These are phyloP conservation scores for Sicyos baderoa DNA, from an alignment of 306 rosid species.

Conservation along the genomic window DNA sequence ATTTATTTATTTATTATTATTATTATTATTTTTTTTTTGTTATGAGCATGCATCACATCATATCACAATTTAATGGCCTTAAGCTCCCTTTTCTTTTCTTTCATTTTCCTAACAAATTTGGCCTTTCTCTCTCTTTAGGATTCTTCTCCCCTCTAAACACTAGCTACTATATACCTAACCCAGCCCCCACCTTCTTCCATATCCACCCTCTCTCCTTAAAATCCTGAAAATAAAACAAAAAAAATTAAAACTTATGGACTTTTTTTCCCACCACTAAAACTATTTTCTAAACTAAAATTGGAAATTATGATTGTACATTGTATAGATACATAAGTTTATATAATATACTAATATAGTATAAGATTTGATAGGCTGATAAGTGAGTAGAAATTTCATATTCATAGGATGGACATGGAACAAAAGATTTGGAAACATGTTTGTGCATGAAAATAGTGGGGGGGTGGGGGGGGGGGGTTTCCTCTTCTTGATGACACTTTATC, in stretches of 20 bases:
- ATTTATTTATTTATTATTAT: no score
- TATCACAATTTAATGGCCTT: background rate
- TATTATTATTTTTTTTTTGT: no score
- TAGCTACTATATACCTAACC: background rate
- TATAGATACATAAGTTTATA: background rate
- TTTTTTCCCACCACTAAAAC: background rate
- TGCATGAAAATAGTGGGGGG: conserved; percentile 7
- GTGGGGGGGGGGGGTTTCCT: background rate
- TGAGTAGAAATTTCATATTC: background rate
- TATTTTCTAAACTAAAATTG: background rate
- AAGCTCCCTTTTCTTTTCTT: no score
- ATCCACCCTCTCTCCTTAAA: background rate
- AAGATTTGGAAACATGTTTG: conserved; percentile 3
- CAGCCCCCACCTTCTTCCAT: background rate
- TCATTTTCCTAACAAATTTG: background rate
- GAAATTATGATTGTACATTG: background rate
- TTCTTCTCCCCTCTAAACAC: conserved; percentile 6
- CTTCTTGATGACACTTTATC: background rate
- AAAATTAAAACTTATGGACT: background rate
- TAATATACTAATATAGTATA: background rate
- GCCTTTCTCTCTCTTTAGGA: background rate
- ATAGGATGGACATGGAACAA: conserved; percentile 2
- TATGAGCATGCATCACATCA: background rate
- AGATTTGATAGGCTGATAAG: background rate
- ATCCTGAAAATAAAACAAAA: background rate